Conservation (phyloP, 2,329 filamentous ascomycete genomes). For the Pseudogymnoascus destructans region DNA sequence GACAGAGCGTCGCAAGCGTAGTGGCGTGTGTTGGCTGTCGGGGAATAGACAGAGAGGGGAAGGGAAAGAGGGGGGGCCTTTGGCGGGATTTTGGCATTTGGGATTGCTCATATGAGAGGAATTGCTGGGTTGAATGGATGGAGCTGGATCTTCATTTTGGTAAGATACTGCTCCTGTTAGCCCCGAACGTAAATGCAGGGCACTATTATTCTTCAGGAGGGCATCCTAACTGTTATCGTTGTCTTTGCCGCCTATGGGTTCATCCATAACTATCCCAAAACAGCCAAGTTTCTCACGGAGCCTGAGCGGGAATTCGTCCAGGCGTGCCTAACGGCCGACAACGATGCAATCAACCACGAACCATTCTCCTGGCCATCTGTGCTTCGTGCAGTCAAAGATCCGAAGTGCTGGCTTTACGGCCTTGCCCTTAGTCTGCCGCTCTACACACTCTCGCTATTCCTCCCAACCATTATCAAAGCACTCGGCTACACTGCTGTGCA, state of each 20-base stretch:
- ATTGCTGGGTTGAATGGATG: slow-evolving; percentile 40
- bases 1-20: too few species aligned
- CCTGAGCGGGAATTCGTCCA: slow-evolving; percentile 31
- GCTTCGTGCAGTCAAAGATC: slow-evolving; percentile 47
- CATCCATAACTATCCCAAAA: slow-evolving; percentile 52
- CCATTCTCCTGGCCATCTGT: slow-evolving; percentile 57
- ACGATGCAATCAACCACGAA: slow-evolving; percentile 56
- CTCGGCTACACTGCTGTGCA: slow-evolving; percentile 41
- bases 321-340: slow-evolving; percentile 51
- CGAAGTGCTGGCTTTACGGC: slow-evolving; percentile 61
- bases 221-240: slow-evolving; percentile 40
- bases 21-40: too few species aligned
- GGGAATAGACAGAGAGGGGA: too few species aligned
- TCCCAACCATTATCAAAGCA: slow-evolving; percentile 42
- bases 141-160: slow-evolving; percentile 44
- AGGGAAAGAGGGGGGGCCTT: slow-evolving; percentile 36
- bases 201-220: slow-evolving; percentile 30
- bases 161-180: neutral
- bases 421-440: slow-evolving; percentile 51
- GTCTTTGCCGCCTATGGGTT: slow-evolving; percentile 41
- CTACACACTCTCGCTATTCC: slow-evolving; percentile 42
- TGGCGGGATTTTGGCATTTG: slow-evolving; percentile 43
- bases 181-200: neutral
- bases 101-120: slow-evolving; percentile 40
- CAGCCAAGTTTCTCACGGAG: slow-evolving; percentile 43